Conservation (phyloP, 805 yeast species). For the Candida taoyuanica region DNA sequence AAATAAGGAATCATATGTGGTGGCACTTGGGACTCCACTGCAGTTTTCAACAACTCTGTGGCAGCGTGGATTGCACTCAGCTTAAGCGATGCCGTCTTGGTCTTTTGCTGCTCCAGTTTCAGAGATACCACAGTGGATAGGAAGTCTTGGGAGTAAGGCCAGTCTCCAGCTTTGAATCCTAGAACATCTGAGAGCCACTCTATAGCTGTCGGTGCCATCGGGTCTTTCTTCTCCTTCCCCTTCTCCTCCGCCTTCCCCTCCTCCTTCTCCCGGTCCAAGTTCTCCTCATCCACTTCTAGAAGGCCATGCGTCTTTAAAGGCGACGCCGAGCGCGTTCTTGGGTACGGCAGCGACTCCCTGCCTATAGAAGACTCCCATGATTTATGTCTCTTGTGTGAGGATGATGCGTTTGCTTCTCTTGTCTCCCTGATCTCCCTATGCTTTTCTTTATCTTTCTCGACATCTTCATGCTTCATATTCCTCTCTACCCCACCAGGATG, state of each 20-base stretch:
- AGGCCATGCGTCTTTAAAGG: background rate
- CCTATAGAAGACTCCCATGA: too few species aligned
- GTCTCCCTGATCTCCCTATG: background rate
- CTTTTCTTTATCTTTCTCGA: background rate
- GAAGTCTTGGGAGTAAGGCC: constrained; percentile 38
- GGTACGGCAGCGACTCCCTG: background rate
- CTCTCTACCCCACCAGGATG: too few species aligned
- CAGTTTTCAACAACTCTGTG: constrained; percentile 34
- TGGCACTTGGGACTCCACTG: constrained; percentile 32
- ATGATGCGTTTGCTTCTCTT: background rate
- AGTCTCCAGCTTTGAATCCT: constrained; percentile 17
- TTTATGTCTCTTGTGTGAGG: constrained; percentile 17
- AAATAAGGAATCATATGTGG: constrained; percentile 36
- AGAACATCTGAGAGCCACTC: constrained; percentile 9
- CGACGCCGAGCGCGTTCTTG: constrained; percentile 4
- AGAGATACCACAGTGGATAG: constrained; percentile 31
- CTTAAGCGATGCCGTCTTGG: constrained; percentile 33
- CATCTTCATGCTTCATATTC: too few species aligned
- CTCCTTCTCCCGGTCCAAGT: background rate
- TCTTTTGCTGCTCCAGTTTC: constrained; percentile 37
- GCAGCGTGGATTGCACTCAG: constrained; percentile 30
- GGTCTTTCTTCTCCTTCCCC: background rate
- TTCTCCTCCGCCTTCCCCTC: background rate
- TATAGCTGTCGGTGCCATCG: background rate
- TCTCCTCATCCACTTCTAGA: background rate